Evolutionary conservation across 2,329 filamentous ascomycete genomes (phyloP).

Genomic region (Daldinia sp.): DNA sequence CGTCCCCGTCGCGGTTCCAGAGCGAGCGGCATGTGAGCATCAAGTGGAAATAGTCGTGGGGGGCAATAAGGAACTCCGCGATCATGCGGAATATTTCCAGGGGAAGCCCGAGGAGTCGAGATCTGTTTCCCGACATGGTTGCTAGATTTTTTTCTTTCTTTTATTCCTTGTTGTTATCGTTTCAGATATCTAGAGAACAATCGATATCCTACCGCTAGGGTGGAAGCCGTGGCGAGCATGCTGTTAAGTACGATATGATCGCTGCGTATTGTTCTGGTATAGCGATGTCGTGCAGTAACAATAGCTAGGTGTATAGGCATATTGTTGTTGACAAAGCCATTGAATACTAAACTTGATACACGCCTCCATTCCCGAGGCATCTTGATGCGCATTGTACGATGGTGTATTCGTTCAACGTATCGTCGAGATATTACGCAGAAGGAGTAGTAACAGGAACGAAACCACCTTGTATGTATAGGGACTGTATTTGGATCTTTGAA

Average conservation of each 20-base stretch:
- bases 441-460: not conserved
- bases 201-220: not conserved
- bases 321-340: not conserved
- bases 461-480: not conserved
- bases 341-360: not conserved
- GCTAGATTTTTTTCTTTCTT: not conserved
- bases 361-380: not conserved
- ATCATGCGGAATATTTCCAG: not conserved
- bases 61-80: not conserved
- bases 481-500: not conserved
- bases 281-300: not conserved
- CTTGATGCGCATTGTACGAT: not conserved
- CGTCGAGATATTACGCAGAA: no score
- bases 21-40: not conserved
- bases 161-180: not conserved
- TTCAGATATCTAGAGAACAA: not conserved
- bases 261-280: not conserved
- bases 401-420: no score
- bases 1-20: not conserved
- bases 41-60: constrained; percentile 1
- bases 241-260: not conserved
- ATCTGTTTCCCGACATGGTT: not conserved
- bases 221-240: not conserved
- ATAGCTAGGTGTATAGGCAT: not conserved
- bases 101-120: constrained; percentile 3